Percentiles rank a stretch among this genome's conserved stretches.
phyloP scores from a whole-genome alignment of 192 early-diverging fungal genomes.

The Backusella tarrabulga region DNA sequence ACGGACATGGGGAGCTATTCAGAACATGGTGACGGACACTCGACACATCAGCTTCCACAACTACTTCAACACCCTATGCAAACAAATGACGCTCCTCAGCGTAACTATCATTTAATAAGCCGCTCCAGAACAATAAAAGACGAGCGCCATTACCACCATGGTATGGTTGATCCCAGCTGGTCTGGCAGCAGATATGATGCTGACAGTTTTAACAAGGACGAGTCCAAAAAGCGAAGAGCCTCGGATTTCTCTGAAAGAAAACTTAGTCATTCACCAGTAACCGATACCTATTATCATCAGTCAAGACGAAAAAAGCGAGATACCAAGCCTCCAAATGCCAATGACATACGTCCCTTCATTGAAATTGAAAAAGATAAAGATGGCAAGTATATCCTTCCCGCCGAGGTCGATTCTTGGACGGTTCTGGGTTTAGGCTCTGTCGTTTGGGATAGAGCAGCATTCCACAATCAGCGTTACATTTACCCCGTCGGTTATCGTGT shows the following conservation, averaged over 20 bases:
- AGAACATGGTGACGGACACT: not conserved
- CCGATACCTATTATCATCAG: conserved; percentile 14
- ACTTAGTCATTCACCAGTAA: not conserved
- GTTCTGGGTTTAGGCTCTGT: conserved; percentile 69
- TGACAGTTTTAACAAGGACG: not conserved
- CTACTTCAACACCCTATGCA: not conserved
- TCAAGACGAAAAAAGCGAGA: conserved; percentile 32
- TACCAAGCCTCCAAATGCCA: conserved; percentile 34
- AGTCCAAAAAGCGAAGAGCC: not conserved
- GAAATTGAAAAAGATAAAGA: conserved; percentile 49
- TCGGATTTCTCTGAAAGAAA: not conserved
- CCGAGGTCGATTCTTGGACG: conserved; percentile 74
- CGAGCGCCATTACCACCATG: not conserved
- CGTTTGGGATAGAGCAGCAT: conserved; percentile 70
- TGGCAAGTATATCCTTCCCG: conserved; percentile 72
- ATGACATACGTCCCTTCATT: conserved; percentile 26
- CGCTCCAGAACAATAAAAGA: not conserved
- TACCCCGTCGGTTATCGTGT: conserved; percentile 86
- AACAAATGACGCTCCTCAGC: not conserved
- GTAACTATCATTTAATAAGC: not conserved
- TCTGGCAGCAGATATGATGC: conserved; percentile 1
- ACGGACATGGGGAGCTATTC: not conserved
- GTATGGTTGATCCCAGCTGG: not conserved
- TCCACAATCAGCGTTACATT: conserved; percentile 89
- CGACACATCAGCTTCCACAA: not conserved